Percentiles rank a stretch among this genome's conserved stretches.
phyloP scores from a whole-genome alignment of 2,329 filamentous ascomycete species.

The Neonectria magnoliae region DNA sequence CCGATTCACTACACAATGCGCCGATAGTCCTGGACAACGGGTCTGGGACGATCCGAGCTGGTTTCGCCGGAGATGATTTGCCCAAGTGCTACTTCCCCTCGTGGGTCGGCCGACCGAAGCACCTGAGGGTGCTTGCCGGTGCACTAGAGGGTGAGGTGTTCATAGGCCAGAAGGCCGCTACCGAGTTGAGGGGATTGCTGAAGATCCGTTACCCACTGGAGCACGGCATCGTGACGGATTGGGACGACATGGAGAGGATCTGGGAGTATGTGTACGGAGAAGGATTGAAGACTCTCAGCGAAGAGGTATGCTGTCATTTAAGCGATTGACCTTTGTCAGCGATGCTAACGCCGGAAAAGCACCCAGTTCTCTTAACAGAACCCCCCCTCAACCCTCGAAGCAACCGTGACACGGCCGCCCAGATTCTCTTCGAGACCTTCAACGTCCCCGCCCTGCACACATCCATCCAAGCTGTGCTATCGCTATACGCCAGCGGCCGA shows the following conservation, averaged over 20 bases:
- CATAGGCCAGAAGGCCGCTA: conserved; percentile 88
- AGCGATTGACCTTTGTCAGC: neutral
- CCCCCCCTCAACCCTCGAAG: conserved; percentile 93
- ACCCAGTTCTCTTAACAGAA: conserved; percentile 95
- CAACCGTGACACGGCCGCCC: conserved; percentile 95
- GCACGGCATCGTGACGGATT: conserved; percentile 98
- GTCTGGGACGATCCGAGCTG: conserved; percentile 95
- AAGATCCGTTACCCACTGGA: conserved; percentile 97
- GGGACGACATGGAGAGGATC: conserved; percentile 99
- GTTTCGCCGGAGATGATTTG: conserved; percentile 94
- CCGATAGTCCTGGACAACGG: conserved; percentile 99
- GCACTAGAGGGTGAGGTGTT: conserved; percentile 97
- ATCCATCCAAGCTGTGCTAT: conserved; percentile 96
- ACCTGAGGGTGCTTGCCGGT: conserved; percentile 93
- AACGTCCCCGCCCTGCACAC: conserved; percentile 97
- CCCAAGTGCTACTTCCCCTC: conserved; percentile 98
- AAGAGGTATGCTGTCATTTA: conserved; percentile 73
- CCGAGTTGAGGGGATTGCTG: conserved; percentile 88
- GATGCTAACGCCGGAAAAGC: conserved; percentile 59
- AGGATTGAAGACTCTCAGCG: conserved; percentile 93
- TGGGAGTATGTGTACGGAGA: conserved; percentile 98
- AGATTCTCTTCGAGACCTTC: conserved; percentile 98
- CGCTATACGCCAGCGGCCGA: conserved; percentile 92
- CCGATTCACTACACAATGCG: conserved; percentile 86
- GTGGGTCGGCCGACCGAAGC: conserved; percentile 95